Conservation (phyloP, 768 basidiomycete species). For the Leucogyrophana mollusca region DNA sequence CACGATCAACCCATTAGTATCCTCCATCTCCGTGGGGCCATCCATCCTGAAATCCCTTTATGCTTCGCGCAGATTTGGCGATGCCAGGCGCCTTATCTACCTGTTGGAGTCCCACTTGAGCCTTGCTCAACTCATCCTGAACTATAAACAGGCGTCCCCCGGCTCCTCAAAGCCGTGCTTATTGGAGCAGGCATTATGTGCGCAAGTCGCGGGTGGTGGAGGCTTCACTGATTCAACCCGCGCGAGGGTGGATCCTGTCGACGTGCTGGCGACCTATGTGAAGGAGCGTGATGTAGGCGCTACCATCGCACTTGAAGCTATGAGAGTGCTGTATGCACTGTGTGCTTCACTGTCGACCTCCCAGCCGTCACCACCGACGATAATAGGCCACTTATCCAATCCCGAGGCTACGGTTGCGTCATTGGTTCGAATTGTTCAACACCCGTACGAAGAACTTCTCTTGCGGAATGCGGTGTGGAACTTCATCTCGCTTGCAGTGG, state of each 20-base stretch:
- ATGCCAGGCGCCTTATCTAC: constrained; percentile 65
- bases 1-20: constrained; percentile 78
- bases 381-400: constrained; percentile 76
- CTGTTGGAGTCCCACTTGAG: constrained; percentile 67
- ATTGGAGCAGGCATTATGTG: constrained; percentile 75
- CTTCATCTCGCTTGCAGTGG: constrained; percentile 77
- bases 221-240: constrained; percentile 42
- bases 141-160: constrained; percentile 54
- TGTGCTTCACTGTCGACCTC: constrained; percentile 59
- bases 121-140: constrained; percentile 61
- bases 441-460: constrained; percentile 75
- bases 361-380: constrained; percentile 64
- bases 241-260: constrained; percentile 66
- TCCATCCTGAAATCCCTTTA: constrained; percentile 61
- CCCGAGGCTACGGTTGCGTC: constrained; percentile 69
- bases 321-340: constrained; percentile 64
- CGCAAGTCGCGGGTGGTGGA: constrained; percentile 50
- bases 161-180: constrained; percentile 52
- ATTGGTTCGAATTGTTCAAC: constrained; percentile 69
- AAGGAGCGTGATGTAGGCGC: constrained; percentile 62
- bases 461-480: constrained; percentile 81
- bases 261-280: constrained; percentile 68
- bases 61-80: constrained; percentile 61
- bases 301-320: constrained; percentile 62
- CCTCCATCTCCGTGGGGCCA: constrained; percentile 61